Base-by-base conservation (phyloP, 2,329 filamentous ascomycete genomes). In the Xylariaceae sp. region DNA sequence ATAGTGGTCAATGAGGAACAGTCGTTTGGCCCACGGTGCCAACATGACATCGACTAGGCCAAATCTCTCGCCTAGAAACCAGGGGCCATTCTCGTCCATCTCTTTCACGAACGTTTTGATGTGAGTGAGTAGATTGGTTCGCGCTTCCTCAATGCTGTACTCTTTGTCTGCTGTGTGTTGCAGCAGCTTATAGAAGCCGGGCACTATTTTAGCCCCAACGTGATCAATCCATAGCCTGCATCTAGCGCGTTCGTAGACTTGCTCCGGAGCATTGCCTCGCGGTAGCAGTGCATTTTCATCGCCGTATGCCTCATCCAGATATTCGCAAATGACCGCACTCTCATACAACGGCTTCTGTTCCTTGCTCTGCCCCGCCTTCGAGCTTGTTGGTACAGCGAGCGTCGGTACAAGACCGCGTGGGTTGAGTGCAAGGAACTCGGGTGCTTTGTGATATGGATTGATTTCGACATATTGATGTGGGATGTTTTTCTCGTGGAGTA, bases 381-480 rank as follows among this genome's bases (percentile, higher is more conserved):
- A 52, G 0, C 15, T n/a, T 6, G 39, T 12, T 10, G 74, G 73
- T 11, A 81, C 75, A 1, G 69, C 76, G 1, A 91, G 73, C 0
- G 87, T 90, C 0, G 88, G 89, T 1, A 91, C 84, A 1, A 91
- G 74, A 1, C 87, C 87, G 11, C 86, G 80, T 0, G 87, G 87
- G 62, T 92, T 92, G 54, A 91, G 73, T 9, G 76, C 74, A 18
- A 91, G 73, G 27, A 90, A 83, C 1, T 78, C 82, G 3, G 78
- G 68, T 0, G 81, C 82, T 62, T 91, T 91, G 66, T 83, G 73
- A 72, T 90, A 90, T 0, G 87, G 87, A 66, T 90, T 90, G 51
- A 90, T 84, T 71, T 89, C 85, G 55, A 87, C 75, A 65, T 89
- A 89, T 69, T 90, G 83, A 64, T 91, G 85, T 14, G 81, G 78